These are phyloP conservation scores for Berberis vulgaris DNA, from an alignment of 164 flowering plant genomes.

Conservation along the genomic window DNA sequence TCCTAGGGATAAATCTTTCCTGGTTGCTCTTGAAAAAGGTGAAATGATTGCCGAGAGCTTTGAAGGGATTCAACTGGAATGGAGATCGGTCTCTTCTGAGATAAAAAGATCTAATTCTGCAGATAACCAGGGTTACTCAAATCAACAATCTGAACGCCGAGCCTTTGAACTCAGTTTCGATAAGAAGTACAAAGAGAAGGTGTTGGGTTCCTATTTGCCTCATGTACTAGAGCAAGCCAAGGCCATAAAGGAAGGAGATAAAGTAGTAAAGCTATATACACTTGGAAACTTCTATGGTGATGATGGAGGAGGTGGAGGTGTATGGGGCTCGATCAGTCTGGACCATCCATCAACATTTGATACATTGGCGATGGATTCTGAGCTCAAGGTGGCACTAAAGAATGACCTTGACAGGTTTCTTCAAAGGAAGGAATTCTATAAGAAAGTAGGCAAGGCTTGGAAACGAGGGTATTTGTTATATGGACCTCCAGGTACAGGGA, in stretches of 20 bases:
- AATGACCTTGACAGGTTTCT: not conserved
- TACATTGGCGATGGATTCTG: not conserved
- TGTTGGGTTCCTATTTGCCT: conserved; percentile 28
- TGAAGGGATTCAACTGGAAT: too few relatives aligned
- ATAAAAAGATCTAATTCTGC: not conserved
- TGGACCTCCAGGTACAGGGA: too few relatives aligned
- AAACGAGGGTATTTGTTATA: too few relatives aligned
- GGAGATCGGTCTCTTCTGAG: too few relatives aligned
- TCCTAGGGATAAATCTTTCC: conserved; percentile 3
- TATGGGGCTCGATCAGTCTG: conserved; percentile 14
- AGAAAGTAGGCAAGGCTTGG: too few relatives aligned
- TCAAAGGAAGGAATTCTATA: not conserved
- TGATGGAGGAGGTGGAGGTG: not conserved
- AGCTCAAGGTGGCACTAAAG: not conserved
- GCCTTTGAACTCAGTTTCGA: conserved; percentile 33
- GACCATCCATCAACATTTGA: too few relatives aligned
- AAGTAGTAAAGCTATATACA: conserved; percentile 25
- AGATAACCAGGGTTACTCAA: not conserved
- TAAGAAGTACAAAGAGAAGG: conserved; percentile 27
- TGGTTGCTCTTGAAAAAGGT: too few relatives aligned
- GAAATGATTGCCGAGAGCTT: too few relatives aligned
- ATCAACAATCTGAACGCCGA: conserved; percentile 10
- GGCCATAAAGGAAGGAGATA: conserved; percentile 17
- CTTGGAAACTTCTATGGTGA: not conserved
- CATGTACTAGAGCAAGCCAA: conserved; percentile 19